phyloP scores from a whole-genome alignment of 495 filamentous ascomycete species.

The Stereocaulon alpinum region DNA sequence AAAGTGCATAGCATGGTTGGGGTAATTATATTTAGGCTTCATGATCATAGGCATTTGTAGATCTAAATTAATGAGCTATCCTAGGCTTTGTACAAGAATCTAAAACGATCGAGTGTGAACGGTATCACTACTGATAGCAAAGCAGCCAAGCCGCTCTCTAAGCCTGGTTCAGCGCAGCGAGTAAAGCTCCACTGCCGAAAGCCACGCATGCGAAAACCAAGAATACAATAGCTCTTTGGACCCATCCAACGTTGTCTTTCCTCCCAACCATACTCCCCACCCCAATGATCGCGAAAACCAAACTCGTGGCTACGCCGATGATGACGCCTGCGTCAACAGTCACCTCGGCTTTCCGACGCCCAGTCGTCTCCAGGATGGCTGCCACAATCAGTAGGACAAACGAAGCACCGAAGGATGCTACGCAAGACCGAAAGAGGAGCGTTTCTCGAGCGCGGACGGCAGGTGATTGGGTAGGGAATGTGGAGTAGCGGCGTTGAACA shows the following conservation, averaged over 20 bases:
- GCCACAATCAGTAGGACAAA: slow-evolving; percentile 46
- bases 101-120: neutral
- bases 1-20: neutral
- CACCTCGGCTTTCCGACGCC: slow-evolving; percentile 39
- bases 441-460: slow-evolving; percentile 33
- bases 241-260: slow-evolving; percentile 30
- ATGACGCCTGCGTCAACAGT: slow-evolving; percentile 53
- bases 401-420: slow-evolving; percentile 36
- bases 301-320: slow-evolving; percentile 43
- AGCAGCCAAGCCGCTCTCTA: neutral
- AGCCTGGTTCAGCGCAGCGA: slow-evolving; percentile 3
- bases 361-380: slow-evolving; percentile 41
- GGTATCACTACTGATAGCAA: neutral
- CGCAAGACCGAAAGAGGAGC: slow-evolving; percentile 35
- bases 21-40: too few species aligned
- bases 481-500: slow-evolving; percentile 30
- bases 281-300: slow-evolving; percentile 45
- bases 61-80: too few species aligned
- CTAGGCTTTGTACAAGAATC: neutral
- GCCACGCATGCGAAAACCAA: slow-evolving; percentile 32
- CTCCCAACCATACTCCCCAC: slow-evolving; percentile 40
- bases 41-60: too few species aligned
- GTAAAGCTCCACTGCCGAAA: slow-evolving; percentile 25
- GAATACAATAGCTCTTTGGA: slow-evolving; percentile 35
- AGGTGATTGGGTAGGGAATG: slow-evolving; percentile 31